Percentiles rank a stretch among this genome's conserved stretches.
These are phyloP conservation scores for Malbranchea zuffiana DNA, from an alignment of 2,329 filamentous ascomycete genomes.

Conservation along the genomic window DNA sequence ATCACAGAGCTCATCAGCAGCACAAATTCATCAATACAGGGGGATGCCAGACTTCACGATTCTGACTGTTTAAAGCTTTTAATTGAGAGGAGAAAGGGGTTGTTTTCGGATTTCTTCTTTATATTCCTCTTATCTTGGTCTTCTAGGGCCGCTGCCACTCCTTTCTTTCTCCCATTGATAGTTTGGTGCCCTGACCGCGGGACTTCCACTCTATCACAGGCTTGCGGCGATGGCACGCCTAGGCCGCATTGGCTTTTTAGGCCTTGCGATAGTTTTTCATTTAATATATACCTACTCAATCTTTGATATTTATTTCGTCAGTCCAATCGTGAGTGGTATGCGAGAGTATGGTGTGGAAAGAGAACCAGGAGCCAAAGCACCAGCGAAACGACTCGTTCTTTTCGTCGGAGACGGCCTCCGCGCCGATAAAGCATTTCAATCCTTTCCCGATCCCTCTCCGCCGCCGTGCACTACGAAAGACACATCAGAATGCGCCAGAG, in stretches of 20 bases:
- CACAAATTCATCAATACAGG: no score
- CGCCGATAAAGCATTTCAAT: slow-evolving; percentile 96
- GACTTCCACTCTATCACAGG: background rate
- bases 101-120: background rate
- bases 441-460: slow-evolving; percentile 73
- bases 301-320: slow-evolving; percentile 98
- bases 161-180: slow-evolving; percentile 10
- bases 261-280: slow-evolving; percentile 84
- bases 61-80: no score
- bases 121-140: background rate
- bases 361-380: slow-evolving; percentile 50
- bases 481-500: slow-evolving; percentile 45
- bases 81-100: no score
- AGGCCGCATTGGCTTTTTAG: slow-evolving; percentile 69
- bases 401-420: slow-evolving; percentile 96
- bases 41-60: no score
- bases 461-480: slow-evolving; percentile 21
- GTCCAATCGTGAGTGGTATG: slow-evolving; percentile 95
- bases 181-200: background rate
- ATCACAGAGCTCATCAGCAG: slow-evolving; percentile 1
- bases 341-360: slow-evolving; percentile 62
- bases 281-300: slow-evolving; percentile 89
- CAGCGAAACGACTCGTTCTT: slow-evolving; percentile 80
- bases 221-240: slow-evolving; percentile 40
- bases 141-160: slow-evolving; percentile 18